Conservation (phyloP, 2,329 filamentous ascomycete species). For the Cytospora schulzeri region DNA sequence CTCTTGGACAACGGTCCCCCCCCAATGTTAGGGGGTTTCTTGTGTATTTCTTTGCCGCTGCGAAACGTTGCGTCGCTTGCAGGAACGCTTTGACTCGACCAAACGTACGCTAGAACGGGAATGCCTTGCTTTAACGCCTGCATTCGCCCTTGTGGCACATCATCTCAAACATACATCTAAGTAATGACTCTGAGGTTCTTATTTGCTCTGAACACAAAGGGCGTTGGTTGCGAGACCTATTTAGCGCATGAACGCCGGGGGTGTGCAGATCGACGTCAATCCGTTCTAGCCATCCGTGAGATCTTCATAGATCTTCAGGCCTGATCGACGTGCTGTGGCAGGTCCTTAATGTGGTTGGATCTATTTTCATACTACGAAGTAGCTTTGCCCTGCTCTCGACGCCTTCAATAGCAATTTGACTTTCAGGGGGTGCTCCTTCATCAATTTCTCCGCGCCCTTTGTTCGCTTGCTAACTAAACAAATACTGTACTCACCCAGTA, state of each 20-base stretch:
- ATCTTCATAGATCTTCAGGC: conserved; percentile 12
- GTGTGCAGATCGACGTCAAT: conserved; percentile 11
- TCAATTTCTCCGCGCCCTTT: background rate
- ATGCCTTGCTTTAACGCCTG: background rate
- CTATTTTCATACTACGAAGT: background rate
- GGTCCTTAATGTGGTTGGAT: background rate
- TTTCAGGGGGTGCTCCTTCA: background rate
- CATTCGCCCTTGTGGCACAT: background rate
- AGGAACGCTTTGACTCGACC: background rate
- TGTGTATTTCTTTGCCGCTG: background rate
- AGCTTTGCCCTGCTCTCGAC: background rate
- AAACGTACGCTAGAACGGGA: background rate
- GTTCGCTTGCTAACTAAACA: background rate
- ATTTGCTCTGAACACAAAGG: background rate
- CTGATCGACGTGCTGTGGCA: background rate
- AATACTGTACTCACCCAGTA: too few species aligned
- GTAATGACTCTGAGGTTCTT: background rate
- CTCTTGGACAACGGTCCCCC: background rate
- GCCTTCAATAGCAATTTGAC: background rate
- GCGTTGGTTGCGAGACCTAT: background rate
- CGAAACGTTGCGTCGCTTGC: background rate
- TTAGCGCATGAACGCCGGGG: background rate
- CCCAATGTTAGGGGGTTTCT: background rate
- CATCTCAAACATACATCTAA: background rate
- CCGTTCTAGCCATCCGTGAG: background rate